These are phyloP conservation scores for Fusarium sp. DNA, from an alignment of 2,329 filamentous ascomycete genomes.

Conservation along the genomic window DNA sequence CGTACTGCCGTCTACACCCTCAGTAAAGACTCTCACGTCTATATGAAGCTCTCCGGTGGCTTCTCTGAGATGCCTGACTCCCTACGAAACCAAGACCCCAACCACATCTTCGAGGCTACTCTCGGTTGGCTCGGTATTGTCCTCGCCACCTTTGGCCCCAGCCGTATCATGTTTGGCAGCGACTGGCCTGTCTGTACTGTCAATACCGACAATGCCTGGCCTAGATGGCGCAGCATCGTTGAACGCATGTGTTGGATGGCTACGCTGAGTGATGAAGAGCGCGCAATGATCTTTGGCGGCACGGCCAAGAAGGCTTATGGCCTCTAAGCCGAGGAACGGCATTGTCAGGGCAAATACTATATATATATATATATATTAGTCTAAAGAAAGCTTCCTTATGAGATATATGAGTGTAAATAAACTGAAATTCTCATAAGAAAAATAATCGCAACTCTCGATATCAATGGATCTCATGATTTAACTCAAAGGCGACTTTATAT, in stretches of 20 bases:
- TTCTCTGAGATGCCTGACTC: slow-evolving; percentile 79
- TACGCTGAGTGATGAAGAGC: slow-evolving; percentile 66
- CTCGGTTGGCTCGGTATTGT: slow-evolving; percentile 77
- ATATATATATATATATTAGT: not conserved
- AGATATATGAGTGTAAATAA: not conserved
- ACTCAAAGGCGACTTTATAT: not conserved
- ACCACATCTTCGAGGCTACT: slow-evolving; percentile 69
- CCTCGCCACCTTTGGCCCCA: slow-evolving; percentile 74
- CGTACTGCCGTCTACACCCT: slow-evolving; percentile 72
- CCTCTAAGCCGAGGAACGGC: slow-evolving; percentile 44
- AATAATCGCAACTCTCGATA: slow-evolving; percentile 12
- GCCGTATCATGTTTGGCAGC: slow-evolving; percentile 85
- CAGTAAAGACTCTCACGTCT: slow-evolving; percentile 70
- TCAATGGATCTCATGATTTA: not conserved
- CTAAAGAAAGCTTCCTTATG: not conserved
- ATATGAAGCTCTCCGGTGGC: slow-evolving; percentile 89
- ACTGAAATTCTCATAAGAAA: not conserved
- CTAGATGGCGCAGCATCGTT: slow-evolving; percentile 77
- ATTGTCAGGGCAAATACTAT: not conserved
- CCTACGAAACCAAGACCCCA: slow-evolving; percentile 56
- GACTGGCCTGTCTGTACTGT: slow-evolving; percentile 94
- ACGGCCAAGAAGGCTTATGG: slow-evolving; percentile 77
- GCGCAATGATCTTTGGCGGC: slow-evolving; percentile 73
- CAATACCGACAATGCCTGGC: slow-evolving; percentile 69
- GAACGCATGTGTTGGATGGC: slow-evolving; percentile 71